phyloP scores from a whole-genome alignment of 345 rosid genomes.

The Populus deltoides region DNA sequence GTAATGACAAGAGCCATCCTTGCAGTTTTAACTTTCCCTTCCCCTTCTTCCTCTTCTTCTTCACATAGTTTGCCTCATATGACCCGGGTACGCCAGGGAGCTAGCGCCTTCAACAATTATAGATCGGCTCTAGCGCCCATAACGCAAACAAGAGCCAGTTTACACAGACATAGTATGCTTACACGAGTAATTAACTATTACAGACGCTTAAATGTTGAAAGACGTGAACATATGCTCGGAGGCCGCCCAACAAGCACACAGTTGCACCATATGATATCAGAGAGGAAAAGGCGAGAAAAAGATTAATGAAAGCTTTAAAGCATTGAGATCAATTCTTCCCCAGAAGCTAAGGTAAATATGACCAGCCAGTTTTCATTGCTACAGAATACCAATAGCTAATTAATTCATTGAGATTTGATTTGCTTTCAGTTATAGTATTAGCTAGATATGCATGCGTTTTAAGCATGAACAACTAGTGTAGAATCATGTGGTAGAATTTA shows the following conservation, averaged over 20 bases:
- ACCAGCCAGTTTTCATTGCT: too few relatives aligned
- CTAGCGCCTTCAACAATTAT: conserved; percentile 53
- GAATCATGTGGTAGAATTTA: too few relatives aligned
- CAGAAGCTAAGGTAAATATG: conserved; percentile 61
- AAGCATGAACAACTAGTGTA: too few relatives aligned
- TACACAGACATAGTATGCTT: conserved; percentile 40
- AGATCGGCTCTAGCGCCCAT: conserved; percentile 4
- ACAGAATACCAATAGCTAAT: too few relatives aligned
- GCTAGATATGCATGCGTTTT: too few relatives aligned
- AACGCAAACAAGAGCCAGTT: conserved; percentile 5
- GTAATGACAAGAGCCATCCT: conserved; percentile 13
- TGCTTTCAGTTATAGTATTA: too few relatives aligned
- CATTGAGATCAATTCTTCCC: conserved; percentile 76
- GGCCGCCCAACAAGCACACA: conserved; percentile 50
- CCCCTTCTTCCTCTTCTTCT: conserved; percentile 26
- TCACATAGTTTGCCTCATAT: conserved; percentile 18
- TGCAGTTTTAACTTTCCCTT: neutral
- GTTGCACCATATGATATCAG: conserved; percentile 85
- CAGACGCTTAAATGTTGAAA: conserved; percentile 28
- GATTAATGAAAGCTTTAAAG: conserved; percentile 73
- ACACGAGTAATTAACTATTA: conserved; percentile 53
- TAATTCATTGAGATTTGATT: too few relatives aligned
- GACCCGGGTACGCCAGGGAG: conserved; percentile 5
- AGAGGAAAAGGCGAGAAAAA: conserved; percentile 86
- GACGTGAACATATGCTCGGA: conserved; percentile 37